These are phyloP conservation scores for Aspergillus viridinutans DNA, from an alignment of 2,329 filamentous ascomycete genomes.

Conservation along the genomic window DNA sequence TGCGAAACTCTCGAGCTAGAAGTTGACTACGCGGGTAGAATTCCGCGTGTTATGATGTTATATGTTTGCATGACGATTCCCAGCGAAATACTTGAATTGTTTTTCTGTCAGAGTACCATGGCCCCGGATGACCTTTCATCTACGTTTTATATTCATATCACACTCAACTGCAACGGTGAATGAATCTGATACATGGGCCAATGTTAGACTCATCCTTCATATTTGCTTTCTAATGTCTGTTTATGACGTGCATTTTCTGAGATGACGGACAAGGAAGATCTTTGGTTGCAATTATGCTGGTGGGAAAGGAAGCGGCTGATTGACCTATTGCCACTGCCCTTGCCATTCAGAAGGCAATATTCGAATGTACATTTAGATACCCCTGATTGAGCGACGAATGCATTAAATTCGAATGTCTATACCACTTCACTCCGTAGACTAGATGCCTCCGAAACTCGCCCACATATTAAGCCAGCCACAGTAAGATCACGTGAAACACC, in stretches of 20 bases:
- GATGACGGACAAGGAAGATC: constrained; percentile 6
- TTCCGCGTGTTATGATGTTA: constrained; percentile 3
- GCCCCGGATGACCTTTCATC: not conserved
- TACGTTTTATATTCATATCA: not conserved
- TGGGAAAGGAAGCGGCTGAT: not conserved
- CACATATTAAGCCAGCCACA: not conserved
- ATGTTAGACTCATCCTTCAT: constrained; percentile 1
- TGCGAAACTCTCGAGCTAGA: constrained; percentile 48
- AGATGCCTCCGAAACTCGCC: not conserved
- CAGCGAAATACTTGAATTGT: not conserved
- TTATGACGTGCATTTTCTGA: constrained; percentile 7
- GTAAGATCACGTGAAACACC: constrained; percentile 2
- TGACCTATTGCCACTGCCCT: not conserved
- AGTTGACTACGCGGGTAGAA: not conserved
- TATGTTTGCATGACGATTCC: constrained; percentile 3
- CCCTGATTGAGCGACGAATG: constrained; percentile 19
- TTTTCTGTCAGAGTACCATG: constrained; percentile 3
- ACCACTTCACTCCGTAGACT: not conserved
- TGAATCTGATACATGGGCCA: not conserved
- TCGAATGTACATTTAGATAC: constrained; percentile 33
- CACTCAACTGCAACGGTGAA: not conserved
- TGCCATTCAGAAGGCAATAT: constrained; percentile 1
- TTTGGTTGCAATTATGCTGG: constrained; percentile 6
- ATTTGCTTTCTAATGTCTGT: constrained; percentile 9
- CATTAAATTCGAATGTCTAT: constrained; percentile 4